Percentiles rank a stretch among this genome's conserved stretches.
Evolutionary conservation across 306 rosid genomes (phyloP).

Genomic region (Notholithocarpus densiflorus): DNA sequence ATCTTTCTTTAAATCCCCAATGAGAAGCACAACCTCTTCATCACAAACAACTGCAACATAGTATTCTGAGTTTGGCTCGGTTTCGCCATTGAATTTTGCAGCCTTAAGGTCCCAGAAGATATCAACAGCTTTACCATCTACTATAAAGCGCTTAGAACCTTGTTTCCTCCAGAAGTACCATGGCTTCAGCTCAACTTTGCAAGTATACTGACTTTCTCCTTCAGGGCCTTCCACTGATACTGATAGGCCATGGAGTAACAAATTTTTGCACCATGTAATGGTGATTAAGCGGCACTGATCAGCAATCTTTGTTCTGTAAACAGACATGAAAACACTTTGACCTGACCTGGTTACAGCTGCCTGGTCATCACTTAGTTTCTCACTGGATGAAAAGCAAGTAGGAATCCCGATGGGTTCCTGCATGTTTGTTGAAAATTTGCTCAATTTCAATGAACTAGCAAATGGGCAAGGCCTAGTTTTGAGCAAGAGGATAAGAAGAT

Average conservation of each 20-base stretch:
- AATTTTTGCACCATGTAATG: conserved; percentile 75
- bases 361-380: conserved; percentile 42
- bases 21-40: conserved; percentile 70
- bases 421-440: conserved; percentile 29
- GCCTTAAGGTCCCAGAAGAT: conserved; percentile 80
- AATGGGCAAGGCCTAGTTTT: conserved; percentile 3
- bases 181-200: conserved; percentile 90
- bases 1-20: conserved; percentile 77
- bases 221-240: conserved; percentile 63
- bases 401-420: conserved; percentile 76
- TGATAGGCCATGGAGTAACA: conserved; percentile 68
- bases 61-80: conserved; percentile 79
- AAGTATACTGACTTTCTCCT: conserved; percentile 61
- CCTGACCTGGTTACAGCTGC: conserved; percentile 66
- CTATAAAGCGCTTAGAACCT: conserved; percentile 61
- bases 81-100: conserved; percentile 68
- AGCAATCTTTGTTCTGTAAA: conserved; percentile 65
- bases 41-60: conserved; percentile 81
- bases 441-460: not conserved
- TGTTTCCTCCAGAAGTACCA: conserved; percentile 92
- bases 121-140: conserved; percentile 51
- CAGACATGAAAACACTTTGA: conserved; percentile 70
- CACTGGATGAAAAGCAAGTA: conserved; percentile 65
- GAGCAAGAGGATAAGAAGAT: conserved; percentile 14
- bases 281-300: conserved; percentile 68